Percentiles rank a stretch among this genome's conserved stretches.
Conservation (phyloP, 75 land plant genomes). For the Cryptomeria japonica region DNA sequence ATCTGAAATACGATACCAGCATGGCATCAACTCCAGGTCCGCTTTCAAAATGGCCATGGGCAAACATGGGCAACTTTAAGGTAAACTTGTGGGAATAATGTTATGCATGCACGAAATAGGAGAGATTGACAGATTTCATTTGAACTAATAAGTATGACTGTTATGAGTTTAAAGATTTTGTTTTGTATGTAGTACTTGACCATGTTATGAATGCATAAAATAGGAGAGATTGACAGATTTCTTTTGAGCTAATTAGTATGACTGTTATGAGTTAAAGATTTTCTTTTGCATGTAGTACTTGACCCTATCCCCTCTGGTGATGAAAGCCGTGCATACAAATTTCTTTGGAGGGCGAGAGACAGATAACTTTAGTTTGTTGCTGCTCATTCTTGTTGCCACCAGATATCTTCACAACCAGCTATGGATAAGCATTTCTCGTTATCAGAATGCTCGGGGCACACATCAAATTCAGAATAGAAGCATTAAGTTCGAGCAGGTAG, state of each 20-base stretch:
- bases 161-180: not conserved
- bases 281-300: slow-evolving; percentile 21
- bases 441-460: slow-evolving; percentile 45
- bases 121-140: too few species aligned
- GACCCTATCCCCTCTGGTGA: slow-evolving; percentile 40
- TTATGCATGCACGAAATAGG: too few species aligned
- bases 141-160: not conserved
- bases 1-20: too few species aligned
- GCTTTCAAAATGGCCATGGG: slow-evolving; percentile 82
- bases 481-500: slow-evolving; percentile 55
- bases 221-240: too few species aligned
- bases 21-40: slow-evolving; percentile 69
- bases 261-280: not conserved
- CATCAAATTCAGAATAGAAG: slow-evolving; percentile 44
- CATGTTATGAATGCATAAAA: too few species aligned
- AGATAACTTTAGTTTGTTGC: slow-evolving; percentile 16
- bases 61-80: slow-evolving; percentile 71
- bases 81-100: slow-evolving; percentile 13
- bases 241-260: not conserved
- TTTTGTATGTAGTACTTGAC: slow-evolving; percentile 24
- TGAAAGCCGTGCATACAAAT: slow-evolving; percentile 22
- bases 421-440: slow-evolving; percentile 62
- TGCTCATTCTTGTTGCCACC: slow-evolving; percentile 29
- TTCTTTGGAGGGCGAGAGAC: slow-evolving; percentile 15
- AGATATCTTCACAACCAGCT: slow-evolving; percentile 57